Evolutionary conservation across 2,329 filamentous ascomycete genomes (phyloP).

Genomic region (Aspergillus sp.): DNA sequence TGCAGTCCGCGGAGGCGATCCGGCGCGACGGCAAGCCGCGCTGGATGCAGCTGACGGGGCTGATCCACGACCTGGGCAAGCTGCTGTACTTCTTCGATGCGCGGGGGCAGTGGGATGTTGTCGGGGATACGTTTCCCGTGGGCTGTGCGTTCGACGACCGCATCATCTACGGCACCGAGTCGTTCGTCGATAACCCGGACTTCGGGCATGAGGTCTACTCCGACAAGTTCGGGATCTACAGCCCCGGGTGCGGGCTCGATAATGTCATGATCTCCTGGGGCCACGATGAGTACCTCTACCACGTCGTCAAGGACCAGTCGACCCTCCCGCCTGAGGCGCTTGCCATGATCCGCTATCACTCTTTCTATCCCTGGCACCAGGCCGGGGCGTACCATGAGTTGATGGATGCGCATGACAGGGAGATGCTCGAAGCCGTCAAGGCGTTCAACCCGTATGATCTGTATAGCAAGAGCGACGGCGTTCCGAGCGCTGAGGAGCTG

Average conservation of each 20-base stretch:
- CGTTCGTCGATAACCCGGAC: slow-evolving; percentile 71
- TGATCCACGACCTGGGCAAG: slow-evolving; percentile 41
- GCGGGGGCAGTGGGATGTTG: slow-evolving; percentile 87
- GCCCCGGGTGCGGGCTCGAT: slow-evolving; percentile 67
- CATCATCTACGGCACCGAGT: slow-evolving; percentile 69
- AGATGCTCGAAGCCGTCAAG: slow-evolving; percentile 69
- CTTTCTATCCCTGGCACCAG: slow-evolving; percentile 85
- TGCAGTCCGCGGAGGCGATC: slow-evolving; percentile 83
- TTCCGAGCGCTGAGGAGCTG: slow-evolving; percentile 65
- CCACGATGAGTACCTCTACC: slow-evolving; percentile 50
- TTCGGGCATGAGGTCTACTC: slow-evolving; percentile 59
- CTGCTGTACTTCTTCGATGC: slow-evolving; percentile 52
- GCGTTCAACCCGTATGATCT: slow-evolving; percentile 88
- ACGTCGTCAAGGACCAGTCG: slow-evolving; percentile 74
- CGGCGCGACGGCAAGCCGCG: slow-evolving; percentile 56
- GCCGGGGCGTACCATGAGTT: slow-evolving; percentile 70
- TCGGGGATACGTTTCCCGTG: slow-evolving; percentile 51
- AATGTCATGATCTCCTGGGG: slow-evolving; percentile 88
- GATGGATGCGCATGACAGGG: slow-evolving; percentile 73
- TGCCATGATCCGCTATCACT: slow-evolving; percentile 89
- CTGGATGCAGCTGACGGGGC: slow-evolving; percentile 41
- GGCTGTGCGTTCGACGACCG: slow-evolving; percentile 48
- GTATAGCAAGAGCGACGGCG: slow-evolving; percentile 81
- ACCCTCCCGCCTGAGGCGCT: slow-evolving; percentile 70
- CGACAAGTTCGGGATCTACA: slow-evolving; percentile 72